Base-by-base conservation (phyloP, 1,284 basidiomycete genomes). In the Cryptococcus sp. region DNA sequence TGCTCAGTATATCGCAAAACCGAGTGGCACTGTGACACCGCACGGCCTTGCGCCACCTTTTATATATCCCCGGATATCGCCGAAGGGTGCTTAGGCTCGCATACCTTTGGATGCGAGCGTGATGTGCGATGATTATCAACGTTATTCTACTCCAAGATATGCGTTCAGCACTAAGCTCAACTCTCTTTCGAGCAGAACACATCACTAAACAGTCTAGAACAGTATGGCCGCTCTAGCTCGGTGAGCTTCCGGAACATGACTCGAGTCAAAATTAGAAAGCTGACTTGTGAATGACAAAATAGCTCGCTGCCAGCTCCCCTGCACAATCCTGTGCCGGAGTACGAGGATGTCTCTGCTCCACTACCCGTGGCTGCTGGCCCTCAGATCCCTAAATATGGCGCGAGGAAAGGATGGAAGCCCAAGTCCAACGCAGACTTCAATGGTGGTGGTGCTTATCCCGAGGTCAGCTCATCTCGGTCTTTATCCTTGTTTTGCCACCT, bases 401-500 rank as follows among this genome's bases (percentile, higher is more conserved):
- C 88, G 71, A 84, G 95, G 60, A 82, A 79, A 65, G 88, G 86
- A 59, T 99, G 95, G 95, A 90, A 86, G 71, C 95, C 95, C 20
- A 84, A 84, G 45, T 83, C 83, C 20, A 84, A 85, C 62, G 88
- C 88, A 57, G 93, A 98, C 71, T 98, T 89, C 79, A 90, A 87
- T 51, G 92, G 93, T 71, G 95, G 95, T 65, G 95, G 95, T 67
- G 85, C 94, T 54, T 99, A 91, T 79, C 95, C 96, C 1, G 95
- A 99, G 69, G 77, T 78, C 55, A 61, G 72, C 63, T 19, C 23
- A 38, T 22, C 27, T 20, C 17, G 13, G 6, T 52, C 22, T 16
- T 19, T 20, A 41, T 20, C 19, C 23, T 47, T 38, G 30, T 23
- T 19, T 48, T n/a, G 22, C 50, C 41, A 51, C 42, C 43, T 53